These are phyloP conservation scores for Gracilariopsis chorda DNA, from an alignment of 23 red algal species.

Conservation along the genomic window DNA sequence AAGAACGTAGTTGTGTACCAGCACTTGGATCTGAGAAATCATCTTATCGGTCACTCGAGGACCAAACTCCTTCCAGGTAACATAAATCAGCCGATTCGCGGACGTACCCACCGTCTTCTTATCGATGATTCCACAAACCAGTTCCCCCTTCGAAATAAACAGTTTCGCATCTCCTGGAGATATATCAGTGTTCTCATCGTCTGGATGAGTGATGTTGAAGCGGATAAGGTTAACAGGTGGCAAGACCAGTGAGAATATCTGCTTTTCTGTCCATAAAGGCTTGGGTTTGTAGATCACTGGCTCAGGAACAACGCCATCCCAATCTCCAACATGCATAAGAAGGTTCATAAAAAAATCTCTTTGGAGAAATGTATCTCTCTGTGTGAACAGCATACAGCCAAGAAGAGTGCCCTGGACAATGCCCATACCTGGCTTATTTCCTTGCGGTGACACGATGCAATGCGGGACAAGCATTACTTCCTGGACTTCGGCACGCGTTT, in stretches of 20 bases:
- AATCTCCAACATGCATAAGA: too few species aligned
- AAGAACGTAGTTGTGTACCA: conserved; percentile 83
- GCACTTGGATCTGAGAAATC: conserved; percentile 82
- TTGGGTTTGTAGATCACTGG: conserved; percentile 80
- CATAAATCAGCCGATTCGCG: conserved; percentile 62
- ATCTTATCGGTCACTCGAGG: conserved; percentile 64
- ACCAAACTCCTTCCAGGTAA: too few species aligned
- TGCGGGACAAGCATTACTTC: conserved; percentile 93
- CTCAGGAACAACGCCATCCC: conserved; percentile 74
- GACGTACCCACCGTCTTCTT: conserved; percentile 83
- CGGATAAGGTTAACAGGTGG: conserved; percentile 86
- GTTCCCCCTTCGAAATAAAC: too few species aligned
- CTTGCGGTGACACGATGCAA: conserved; percentile 95
- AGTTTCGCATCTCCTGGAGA: too few species aligned
- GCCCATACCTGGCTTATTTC: conserved; percentile 90
- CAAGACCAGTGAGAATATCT: conserved; percentile 84
- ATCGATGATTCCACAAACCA: too few species aligned
- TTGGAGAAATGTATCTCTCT: conserved; percentile 76
- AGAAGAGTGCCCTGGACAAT: conserved; percentile 89
- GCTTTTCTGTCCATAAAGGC: conserved; percentile 93
- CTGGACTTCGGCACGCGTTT: conserved; percentile 73
- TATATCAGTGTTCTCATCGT: too few species aligned
- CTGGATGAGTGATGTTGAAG: conserved; percentile 78
- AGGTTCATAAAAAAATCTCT: conserved; percentile 84
- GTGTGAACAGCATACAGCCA: too few species aligned